Conservation (phyloP, 2,329 filamentous ascomycete genomes). For the Xylariales sp. region DNA sequence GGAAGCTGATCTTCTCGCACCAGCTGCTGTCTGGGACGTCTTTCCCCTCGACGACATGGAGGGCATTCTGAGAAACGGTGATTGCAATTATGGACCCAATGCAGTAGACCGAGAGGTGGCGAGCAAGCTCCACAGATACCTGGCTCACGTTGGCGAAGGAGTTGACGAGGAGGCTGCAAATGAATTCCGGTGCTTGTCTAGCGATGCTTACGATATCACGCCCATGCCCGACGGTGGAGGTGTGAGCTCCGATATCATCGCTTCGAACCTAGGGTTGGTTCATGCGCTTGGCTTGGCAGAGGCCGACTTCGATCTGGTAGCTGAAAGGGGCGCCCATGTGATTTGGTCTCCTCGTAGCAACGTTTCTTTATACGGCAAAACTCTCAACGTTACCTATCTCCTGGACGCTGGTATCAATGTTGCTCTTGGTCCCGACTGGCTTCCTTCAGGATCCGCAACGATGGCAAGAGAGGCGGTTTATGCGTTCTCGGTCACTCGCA, state of each 20-base stretch:
- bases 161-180: constrained; percentile 22
- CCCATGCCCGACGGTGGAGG: constrained; percentile 17
- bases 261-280: constrained; percentile 20
- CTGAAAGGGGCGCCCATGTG: constrained; percentile 21
- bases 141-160: constrained; percentile 25
- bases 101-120: constrained; percentile 14
- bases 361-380: constrained; percentile 24
- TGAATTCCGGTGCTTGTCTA: constrained; percentile 24
- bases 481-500: constrained; percentile 11
- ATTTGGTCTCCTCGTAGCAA: constrained; percentile 27
- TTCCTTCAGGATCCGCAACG: constrained; percentile 23
- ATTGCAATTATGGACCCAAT: constrained; percentile 23
- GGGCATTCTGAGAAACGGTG: constrained; percentile 19
- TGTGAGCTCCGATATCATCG: constrained; percentile 21
- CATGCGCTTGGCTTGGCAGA: constrained; percentile 21
- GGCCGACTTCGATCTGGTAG: constrained; percentile 21
- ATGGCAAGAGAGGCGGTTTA: constrained; percentile 22
- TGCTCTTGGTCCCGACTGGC: constrained; percentile 26
- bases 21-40: constrained; percentile 17
- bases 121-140: constrained; percentile 16
- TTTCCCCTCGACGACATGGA: constrained; percentile 21
- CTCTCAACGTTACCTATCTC: constrained; percentile 21
- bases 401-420: constrained; percentile 22
- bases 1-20: constrained; percentile 15
- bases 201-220: constrained; percentile 17